These are phyloP conservation scores for Calonectria pteridis DNA, from an alignment of 2,329 filamentous ascomycete species.

Conservation along the genomic window DNA sequence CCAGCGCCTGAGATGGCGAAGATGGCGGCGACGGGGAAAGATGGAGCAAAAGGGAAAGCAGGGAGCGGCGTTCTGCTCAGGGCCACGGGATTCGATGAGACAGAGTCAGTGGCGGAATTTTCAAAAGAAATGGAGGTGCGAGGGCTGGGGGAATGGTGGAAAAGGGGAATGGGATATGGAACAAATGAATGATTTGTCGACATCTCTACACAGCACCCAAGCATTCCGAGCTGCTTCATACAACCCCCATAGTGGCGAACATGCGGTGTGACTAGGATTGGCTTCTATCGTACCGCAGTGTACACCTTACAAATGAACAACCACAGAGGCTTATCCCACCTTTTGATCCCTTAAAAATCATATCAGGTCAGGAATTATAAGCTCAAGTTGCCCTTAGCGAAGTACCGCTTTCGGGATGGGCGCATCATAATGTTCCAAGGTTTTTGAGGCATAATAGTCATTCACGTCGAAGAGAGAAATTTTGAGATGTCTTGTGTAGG, in stretches of 20 bases:
- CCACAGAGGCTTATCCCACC: neutral
- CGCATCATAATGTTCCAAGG: neutral
- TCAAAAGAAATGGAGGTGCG: constrained; percentile 69
- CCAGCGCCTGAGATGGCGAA: constrained; percentile 28
- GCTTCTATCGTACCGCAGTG: no score
- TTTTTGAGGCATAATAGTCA: neutral
- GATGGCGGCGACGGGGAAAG: neutral
- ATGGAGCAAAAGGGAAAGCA: constrained; percentile 7
- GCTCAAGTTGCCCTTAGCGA: accelerated
- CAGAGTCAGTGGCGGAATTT: constrained; percentile 74
- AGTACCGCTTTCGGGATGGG: neutral
- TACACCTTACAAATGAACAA: neutral
- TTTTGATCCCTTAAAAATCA: neutral
- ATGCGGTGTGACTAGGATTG: neutral
- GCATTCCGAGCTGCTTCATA: neutral
- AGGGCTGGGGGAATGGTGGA: constrained; percentile 75
- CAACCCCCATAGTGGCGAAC: no score
- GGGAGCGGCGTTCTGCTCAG: neutral
- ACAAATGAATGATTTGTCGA: constrained; percentile 7
- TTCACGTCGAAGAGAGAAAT: neutral
- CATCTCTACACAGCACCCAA: neutral
- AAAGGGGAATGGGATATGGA: constrained; percentile 72
- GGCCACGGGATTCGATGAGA: constrained; percentile 63
- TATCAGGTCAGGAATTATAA: neutral
- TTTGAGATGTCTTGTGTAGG: neutral